Evolutionary conservation across 345 rosid genomes (phyloP).

Genomic region (Dipteronia sinensis): DNA sequence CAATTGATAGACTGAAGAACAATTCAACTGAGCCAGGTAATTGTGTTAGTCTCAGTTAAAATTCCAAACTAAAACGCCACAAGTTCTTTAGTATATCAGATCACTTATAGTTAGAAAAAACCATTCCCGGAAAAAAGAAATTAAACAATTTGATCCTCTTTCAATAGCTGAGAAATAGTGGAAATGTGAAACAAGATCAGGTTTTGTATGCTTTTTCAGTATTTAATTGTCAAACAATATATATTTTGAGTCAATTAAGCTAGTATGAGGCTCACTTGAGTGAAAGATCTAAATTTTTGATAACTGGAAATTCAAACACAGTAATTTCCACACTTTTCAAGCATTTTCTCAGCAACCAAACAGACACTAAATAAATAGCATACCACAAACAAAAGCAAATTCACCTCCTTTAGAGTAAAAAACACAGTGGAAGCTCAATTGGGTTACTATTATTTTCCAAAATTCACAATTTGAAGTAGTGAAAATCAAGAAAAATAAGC

Average conservation of each 20-base stretch:
- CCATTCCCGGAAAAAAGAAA: background rate
- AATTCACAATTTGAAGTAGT: conserved; percentile 9
- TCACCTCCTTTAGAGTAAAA: background rate
- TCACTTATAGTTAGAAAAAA: background rate
- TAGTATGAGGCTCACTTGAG: background rate
- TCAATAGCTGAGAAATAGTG: background rate
- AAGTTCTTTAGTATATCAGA: background rate
- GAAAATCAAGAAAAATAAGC: conserved; percentile 22
- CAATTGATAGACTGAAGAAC: background rate
- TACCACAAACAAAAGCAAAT: conserved; percentile 8
- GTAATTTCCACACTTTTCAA: background rate
- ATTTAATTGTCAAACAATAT: background rate
- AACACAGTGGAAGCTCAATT: background rate
- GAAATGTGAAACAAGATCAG: conserved; percentile 6
- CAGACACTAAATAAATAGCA: background rate
- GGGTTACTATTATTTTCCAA: background rate
- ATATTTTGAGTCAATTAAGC: background rate
- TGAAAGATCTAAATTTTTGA: background rate
- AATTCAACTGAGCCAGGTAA: background rate
- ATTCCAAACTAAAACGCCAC: background rate
- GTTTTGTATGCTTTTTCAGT: background rate
- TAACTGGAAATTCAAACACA: background rate
- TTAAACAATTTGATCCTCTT: background rate
- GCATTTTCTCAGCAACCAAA: conserved; percentile 14
- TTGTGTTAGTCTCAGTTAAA: background rate